Evolutionary conservation across 257 asterid genomes (phyloP).

Genomic region (Solanum piurae): DNA sequence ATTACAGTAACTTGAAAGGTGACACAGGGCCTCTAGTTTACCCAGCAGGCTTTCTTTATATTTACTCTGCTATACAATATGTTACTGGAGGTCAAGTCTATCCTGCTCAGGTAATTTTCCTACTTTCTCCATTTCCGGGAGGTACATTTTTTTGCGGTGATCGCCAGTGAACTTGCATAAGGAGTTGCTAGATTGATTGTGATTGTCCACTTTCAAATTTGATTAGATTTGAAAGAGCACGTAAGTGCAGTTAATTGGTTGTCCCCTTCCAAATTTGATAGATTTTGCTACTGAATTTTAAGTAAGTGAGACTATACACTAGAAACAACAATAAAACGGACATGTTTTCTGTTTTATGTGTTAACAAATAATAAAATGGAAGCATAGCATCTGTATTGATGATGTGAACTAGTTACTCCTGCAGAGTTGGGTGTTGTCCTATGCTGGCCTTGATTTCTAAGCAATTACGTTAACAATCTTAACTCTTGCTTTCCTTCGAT

Average conservation of each 20-base stretch:
- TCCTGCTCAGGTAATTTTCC: conserved; percentile 70
- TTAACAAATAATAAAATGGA: background rate
- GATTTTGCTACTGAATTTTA: background rate
- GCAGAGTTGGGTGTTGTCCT: background rate
- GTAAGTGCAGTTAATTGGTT: background rate
- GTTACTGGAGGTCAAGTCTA: conserved; percentile 71
- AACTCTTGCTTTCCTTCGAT: background rate
- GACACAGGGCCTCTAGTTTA: conserved; percentile 96
- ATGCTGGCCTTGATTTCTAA: background rate
- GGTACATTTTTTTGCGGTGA: background rate
- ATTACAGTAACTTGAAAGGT: conserved; percentile 81
- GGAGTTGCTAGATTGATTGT: background rate
- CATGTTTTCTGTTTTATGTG: background rate
- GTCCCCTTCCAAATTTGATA: background rate
- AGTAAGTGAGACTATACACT: background rate
- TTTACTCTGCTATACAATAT: conserved; percentile 71
- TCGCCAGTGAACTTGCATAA: background rate
- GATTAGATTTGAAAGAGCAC: background rate
- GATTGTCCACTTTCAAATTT: background rate
- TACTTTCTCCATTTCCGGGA: background rate
- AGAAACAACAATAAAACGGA: background rate
- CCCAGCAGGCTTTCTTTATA: conserved; percentile 94
- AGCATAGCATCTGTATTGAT: background rate
- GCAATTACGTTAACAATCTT: background rate
- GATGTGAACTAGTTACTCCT: background rate